phyloP scores from a whole-genome alignment of 169 alveolate species.

The Plasmodium coatneyi region DNA sequence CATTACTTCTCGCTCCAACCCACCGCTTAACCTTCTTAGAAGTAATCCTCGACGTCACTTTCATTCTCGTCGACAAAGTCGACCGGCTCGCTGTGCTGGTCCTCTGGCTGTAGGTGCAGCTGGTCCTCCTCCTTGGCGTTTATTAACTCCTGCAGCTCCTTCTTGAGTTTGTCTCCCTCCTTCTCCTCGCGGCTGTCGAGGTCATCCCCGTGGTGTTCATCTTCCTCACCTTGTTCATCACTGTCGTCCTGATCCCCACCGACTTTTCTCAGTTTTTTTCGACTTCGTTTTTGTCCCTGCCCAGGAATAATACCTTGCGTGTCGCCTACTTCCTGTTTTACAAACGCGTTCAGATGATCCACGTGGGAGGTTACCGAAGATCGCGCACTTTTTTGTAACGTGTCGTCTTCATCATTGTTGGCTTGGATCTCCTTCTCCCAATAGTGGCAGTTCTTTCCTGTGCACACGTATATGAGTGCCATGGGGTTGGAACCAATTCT shows the following conservation, averaged over 20 bases:
- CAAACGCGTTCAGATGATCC: background rate
- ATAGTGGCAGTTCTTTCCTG: slow-evolving; percentile 83
- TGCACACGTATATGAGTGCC: slow-evolving; percentile 93
- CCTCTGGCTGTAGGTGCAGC: background rate
- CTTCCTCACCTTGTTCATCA: background rate
- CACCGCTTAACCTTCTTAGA: background rate
- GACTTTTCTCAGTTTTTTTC: background rate
- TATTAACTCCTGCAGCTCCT: slow-evolving; percentile 30
- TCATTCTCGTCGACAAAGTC: background rate
- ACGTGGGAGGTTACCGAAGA: slow-evolving; percentile 16
- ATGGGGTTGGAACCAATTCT: slow-evolving; percentile 91
- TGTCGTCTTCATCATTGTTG: slow-evolving; percentile 66
- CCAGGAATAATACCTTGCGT: background rate
- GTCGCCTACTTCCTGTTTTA: slow-evolving; percentile 3
- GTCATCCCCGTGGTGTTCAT: background rate
- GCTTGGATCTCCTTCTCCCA: slow-evolving; percentile 80
- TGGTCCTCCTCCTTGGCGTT: background rate
- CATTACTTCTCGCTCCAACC: background rate
- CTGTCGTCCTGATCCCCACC: background rate
- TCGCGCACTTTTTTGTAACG: background rate
- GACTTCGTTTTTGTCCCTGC: background rate
- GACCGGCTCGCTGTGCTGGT: background rate
- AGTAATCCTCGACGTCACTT: slow-evolving; percentile 52
- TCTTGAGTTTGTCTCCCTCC: slow-evolving; percentile 16
- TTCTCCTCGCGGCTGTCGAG: background rate